Conservation (phyloP, 208 protist species). For the Tetramitus jugosus region DNA sequence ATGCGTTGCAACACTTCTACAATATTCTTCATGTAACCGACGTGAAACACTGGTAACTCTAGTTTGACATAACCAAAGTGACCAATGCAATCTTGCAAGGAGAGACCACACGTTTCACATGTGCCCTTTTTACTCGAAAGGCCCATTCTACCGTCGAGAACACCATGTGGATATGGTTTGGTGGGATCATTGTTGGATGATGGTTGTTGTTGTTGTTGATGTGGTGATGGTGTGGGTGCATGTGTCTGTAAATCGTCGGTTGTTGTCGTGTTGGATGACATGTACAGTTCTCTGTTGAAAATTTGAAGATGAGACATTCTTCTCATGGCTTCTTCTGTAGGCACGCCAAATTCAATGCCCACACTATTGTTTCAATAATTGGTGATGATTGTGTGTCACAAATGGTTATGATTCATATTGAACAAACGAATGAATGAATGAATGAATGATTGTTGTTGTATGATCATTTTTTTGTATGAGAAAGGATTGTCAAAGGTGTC, state of each 20-base stretch:
- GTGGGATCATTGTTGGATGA: no score
- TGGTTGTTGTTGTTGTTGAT: no score
- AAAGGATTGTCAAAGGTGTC: no score
- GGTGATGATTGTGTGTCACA: no score
- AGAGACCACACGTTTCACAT: constrained; percentile 85
- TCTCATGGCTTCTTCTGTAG: constrained; percentile 66
- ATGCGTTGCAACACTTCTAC: constrained; percentile 88
- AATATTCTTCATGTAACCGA: constrained; percentile 89
- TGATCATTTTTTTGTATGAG: no score
- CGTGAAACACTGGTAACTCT: constrained; percentile 95
- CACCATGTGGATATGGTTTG: constrained; percentile 57
- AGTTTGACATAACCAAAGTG: constrained; percentile 97
- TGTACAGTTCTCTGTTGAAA: constrained; percentile 61
- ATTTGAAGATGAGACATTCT: constrained; percentile 57
- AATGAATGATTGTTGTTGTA: no score
- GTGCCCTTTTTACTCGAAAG: constrained; percentile 59
- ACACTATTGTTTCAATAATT: constrained; percentile 10
- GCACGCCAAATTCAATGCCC: constrained; percentile 71
- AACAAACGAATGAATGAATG: no score
- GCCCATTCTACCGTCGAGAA: constrained; percentile 79
- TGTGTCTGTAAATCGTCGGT: no score
- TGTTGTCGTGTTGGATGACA: constrained; percentile 29
- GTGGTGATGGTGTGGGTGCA: no score
- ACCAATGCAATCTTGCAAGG: constrained; percentile 84
- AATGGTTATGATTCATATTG: no score